Evolutionary conservation across 805 yeast species (phyloP).

Genomic region (Candida silvatica): DNA sequence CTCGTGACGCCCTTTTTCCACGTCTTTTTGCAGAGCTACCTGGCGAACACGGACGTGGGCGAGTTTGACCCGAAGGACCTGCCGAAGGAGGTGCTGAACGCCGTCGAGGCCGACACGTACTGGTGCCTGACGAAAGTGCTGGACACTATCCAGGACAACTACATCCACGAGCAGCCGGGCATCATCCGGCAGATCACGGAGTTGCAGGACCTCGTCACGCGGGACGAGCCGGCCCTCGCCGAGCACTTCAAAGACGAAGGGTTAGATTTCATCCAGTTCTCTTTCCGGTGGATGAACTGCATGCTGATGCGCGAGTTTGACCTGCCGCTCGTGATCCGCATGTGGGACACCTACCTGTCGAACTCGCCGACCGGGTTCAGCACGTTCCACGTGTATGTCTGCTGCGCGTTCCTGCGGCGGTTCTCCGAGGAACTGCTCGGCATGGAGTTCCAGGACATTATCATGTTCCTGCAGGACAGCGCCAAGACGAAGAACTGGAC

Average conservation of each 20-base stretch:
- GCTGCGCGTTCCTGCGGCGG: conserved; percentile 90
- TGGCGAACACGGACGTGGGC: conserved; percentile 35
- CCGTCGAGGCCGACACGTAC: conserved; percentile 90
- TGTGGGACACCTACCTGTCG: conserved; percentile 95
- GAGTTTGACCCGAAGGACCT: conserved; percentile 54
- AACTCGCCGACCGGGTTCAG: conserved; percentile 75
- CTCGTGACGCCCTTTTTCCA: conserved; percentile 89
- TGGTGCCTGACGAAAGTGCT: conserved; percentile 91
- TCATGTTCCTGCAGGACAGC: conserved; percentile 83
- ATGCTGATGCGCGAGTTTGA: conserved; percentile 88
- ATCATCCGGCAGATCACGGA: conserved; percentile 85
- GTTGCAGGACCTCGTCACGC: conserved; percentile 62
- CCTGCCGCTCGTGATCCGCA: conserved; percentile 69
- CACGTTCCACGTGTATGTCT: conserved; percentile 91
- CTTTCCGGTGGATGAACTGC: conserved; percentile 99
- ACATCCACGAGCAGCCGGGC: conserved; percentile 97
- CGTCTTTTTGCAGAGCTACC: conserved; percentile 67
- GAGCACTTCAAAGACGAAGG: conserved; percentile 73
- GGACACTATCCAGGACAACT: conserved; percentile 94
- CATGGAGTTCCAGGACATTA: conserved; percentile 92
- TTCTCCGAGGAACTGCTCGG: conserved; percentile 72
- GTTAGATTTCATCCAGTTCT: conserved; percentile 90
- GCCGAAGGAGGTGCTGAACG: conserved; percentile 50
- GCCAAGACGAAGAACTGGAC: conserved; percentile 76
- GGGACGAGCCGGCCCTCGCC: conserved; percentile 70